Percentiles rank a stretch among this genome's conserved stretches.
These are phyloP conservation scores for Naumovozyma castellii DNA, from an alignment of 805 yeast species.

Conservation along the genomic window DNA sequence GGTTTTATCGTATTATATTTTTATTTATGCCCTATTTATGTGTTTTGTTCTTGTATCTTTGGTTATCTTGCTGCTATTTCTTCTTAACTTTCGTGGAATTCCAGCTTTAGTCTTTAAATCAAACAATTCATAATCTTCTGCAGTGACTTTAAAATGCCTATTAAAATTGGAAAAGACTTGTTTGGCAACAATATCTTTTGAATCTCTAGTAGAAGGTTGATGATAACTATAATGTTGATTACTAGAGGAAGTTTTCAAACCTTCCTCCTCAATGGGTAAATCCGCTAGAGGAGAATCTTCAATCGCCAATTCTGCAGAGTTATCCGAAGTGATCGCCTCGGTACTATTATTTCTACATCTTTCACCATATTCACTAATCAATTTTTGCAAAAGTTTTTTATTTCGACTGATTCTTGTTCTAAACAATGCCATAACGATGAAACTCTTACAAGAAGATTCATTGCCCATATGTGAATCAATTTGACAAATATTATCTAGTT, in stretches of 20 bases:
- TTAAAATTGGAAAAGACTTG: slow-evolving; percentile 21
- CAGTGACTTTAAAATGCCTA: slow-evolving; percentile 21
- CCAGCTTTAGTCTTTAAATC: slow-evolving; percentile 13
- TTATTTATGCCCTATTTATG: too few relatives aligned
- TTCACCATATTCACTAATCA: slow-evolving; percentile 9
- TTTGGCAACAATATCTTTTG: slow-evolving; percentile 1
- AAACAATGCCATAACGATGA: slow-evolving; percentile 19
- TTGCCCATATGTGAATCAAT: slow-evolving; percentile 2
- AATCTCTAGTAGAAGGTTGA: too few relatives aligned
- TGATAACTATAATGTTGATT: too few relatives aligned
- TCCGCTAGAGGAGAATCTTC: neutral
- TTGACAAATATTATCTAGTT: slow-evolving; percentile 7
- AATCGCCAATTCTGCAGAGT: neutral
- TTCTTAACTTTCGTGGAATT: neutral
- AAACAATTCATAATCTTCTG: slow-evolving; percentile 24
- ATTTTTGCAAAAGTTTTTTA: slow-evolving; percentile 8
- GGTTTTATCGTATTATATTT: too few relatives aligned
- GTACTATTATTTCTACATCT: slow-evolving; percentile 3
- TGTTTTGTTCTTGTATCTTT: neutral
- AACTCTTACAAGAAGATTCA: slow-evolving; percentile 13
- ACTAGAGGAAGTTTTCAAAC: too few relatives aligned
- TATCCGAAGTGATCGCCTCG: neutral
- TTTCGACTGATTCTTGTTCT: slow-evolving; percentile 15
- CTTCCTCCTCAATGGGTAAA: too few relatives aligned
- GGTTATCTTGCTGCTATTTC: neutral